These are phyloP conservation scores for Aspergillus glaucus DNA, from an alignment of 2,329 filamentous ascomycete species.

Conservation along the genomic window DNA sequence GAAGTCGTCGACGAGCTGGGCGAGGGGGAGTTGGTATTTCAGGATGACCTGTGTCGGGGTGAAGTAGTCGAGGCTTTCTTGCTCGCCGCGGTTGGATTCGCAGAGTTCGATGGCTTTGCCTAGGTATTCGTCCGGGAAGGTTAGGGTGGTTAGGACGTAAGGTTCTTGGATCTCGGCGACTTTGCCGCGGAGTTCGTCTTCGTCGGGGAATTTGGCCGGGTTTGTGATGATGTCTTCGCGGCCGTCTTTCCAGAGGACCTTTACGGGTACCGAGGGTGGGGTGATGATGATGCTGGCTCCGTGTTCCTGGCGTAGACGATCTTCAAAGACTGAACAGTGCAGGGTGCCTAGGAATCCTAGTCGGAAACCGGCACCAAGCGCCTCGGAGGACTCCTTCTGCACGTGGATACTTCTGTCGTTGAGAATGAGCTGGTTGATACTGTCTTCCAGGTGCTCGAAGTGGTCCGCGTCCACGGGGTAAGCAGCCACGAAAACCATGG, in stretches of 20 bases:
- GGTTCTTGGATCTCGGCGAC: slow-evolving; percentile 62
- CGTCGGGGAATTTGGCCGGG: slow-evolving; percentile 80
- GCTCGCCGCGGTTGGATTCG: slow-evolving; percentile 79
- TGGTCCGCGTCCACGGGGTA: slow-evolving; percentile 90
- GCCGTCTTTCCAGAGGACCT: slow-evolving; percentile 73
- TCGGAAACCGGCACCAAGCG: slow-evolving; percentile 87
- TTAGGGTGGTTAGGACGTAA: slow-evolving; percentile 77
- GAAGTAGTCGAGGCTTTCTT: slow-evolving; percentile 85
- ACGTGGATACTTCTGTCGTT: slow-evolving; percentile 94
- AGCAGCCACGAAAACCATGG: slow-evolving; percentile 97
- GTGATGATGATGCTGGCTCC: slow-evolving; percentile 95
- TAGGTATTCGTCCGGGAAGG: slow-evolving; percentile 87
- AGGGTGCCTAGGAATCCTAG: slow-evolving; percentile 93
- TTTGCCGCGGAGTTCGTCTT: slow-evolving; percentile 50
- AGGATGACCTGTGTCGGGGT: slow-evolving; percentile 87
- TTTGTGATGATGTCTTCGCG: slow-evolving; percentile 73
- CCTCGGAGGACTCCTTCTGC: slow-evolving; percentile 90
- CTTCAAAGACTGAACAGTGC: slow-evolving; percentile 98
- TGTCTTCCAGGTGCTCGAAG: slow-evolving; percentile 81
- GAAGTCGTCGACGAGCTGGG: slow-evolving; percentile 90
- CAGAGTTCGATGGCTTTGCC: slow-evolving; percentile 94
- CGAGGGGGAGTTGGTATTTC: slow-evolving; percentile 81
- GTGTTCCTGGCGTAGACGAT: slow-evolving; percentile 88
- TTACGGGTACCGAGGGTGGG: slow-evolving; percentile 88
- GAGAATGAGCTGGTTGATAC: slow-evolving; percentile 84